Base-by-base conservation (phyloP, 1,284 basidiomycete genomes). In the Ganoderma lucidum region DNA sequence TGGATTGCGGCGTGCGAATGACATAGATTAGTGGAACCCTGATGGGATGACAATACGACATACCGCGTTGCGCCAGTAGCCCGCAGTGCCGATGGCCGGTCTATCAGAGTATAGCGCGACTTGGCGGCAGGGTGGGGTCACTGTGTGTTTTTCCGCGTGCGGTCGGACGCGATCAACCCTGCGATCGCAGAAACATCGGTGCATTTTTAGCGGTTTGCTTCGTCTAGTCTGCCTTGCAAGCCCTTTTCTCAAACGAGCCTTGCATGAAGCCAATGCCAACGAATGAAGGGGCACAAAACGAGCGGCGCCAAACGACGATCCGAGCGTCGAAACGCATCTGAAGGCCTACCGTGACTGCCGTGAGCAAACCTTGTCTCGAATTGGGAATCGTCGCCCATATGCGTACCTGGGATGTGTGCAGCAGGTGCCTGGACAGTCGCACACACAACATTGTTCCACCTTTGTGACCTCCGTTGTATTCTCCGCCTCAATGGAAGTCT, bases 301-400 rank as follows among this genome's bases (percentile, higher is more conserved):
- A 32, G 53, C 30, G 8, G 30, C 53, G 30, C 53, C 5, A 41
- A 39, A 39, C n/a, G 32, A 19, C 37, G 37, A 35, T 39, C 37
- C 37, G 19, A 12, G 19, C 19, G 56, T 37, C 35, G 35, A 35
- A 35, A 37, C 19, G 39, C 59, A n/a, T 10, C 56, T 12, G 39
- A 28, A 23, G 59, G 59, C 19, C 15, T 32, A 5, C 39, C 5
- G n/a, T 28, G 60, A 56, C 48, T 14, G 60, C 42, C 66, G 61
- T 67, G 61, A 67, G 61, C 61, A 45, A 37, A 28, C 39, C 28
- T 41, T 32, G 44, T 48, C 61, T 53, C 28, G 23, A 67, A 56
- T 61, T 56, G 66, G 66, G 30, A 67, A 67, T 32, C 32, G 23
- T 63, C 53, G 35, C 48, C 19, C 65, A 55, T 66, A 35, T 66